Base-by-base conservation (phyloP, 140 eudicot species). In the Bidens hawaiensis region DNA sequence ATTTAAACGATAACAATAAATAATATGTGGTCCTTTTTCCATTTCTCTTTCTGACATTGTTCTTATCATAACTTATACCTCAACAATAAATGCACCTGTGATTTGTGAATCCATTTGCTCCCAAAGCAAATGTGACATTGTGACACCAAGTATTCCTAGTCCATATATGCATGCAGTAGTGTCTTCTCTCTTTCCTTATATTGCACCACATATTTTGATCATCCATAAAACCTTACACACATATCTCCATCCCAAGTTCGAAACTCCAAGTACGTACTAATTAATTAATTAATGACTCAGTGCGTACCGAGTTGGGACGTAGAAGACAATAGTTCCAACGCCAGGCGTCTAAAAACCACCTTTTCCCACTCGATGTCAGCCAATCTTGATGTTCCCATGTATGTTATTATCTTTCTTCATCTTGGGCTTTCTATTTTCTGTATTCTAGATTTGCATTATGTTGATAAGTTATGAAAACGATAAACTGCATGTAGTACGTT, bases 261-360 rank as follows among this genome's bases (percentile, higher is more conserved):
- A 1, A 26, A n/a, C 38, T 53, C 13, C 1, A 22, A 64, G 24
- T n/a, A n/a, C n/a, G n/a, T n/a, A n/a, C n/a, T n/a, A n/a, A n/a
- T n/a, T n/a, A n/a, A n/a, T n/a, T n/a, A n/a, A n/a, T n/a, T n/a
- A 25, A 89, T 89, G 95, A 85, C 68, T 71, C 95, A 76, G 58
- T 75, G 95, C 63, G 97, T 85, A 67, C 97, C 95, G 9, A 79
- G 75, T 41, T 89, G 95, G 95, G 87, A 81, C 36, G 38, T 70
- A 10, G 85, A 80, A 6, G 84, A 74, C 8, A 69, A 69, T 6
- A 16, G 18, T 25, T 23, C 41, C 0, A 49, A 46, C 42, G n/a
- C 17, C 12, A n/a, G n/a, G n/a, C 5, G n/a, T 66, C 40, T 36
- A 12, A 73, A 73, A 21, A 19, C 34, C 18, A 16, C 22, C 34